Evolutionary conservation across 108 stramenopile genomes (phyloP), one percentile per base, ranked within the genome.

Genomic region (Stephanodiscus triporus): DNA sequence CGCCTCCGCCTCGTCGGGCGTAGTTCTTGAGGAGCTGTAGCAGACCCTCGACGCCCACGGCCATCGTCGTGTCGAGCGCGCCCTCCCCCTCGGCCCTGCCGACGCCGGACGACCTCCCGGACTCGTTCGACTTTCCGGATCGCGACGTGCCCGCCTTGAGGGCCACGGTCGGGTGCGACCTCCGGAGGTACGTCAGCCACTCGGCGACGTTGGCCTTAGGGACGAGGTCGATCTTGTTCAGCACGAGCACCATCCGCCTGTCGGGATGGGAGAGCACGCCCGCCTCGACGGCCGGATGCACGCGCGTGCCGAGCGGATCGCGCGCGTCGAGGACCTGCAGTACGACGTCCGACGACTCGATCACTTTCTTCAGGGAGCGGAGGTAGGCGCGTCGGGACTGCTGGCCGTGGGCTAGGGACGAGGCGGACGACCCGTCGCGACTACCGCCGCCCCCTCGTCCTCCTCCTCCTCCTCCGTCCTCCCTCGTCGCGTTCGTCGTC

Each of bases 221-320:
- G 13, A 99, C 95, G 45, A 99, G 85, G 81, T 98, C 97, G 75
- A 98, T 96, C 80, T 99, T 99, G 84, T 99, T 99, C 64, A 99
- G 56, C 2, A 99, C 98, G n/a, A 98, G 75, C 13, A 99, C 97
- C 86, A 99, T 92, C 6, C 89, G 82, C 73, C 99, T 99, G 76
- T 95, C 94, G 20, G 87, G 73, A 57, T 91, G 91, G 23, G 87
- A 75, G 57, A 97, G 66, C 48, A 96, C 95, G 37, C 91, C 83
- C 43, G 95, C 88, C 73, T 97, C 97, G 51, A 99, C 82, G 19
- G 93, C 86, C 30, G 90, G 82, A 75, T 93, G 91, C 68, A 95
- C 91, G 10, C 97, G 80, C 9, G 94, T 95, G 20, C 96, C 97
- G 47, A 97, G 72, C 9, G 99, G 99, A 89, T 99, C 98, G 19